Base-by-base conservation (phyloP, 495 filamentous ascomycete genomes). In the Penicillium soppii region DNA sequence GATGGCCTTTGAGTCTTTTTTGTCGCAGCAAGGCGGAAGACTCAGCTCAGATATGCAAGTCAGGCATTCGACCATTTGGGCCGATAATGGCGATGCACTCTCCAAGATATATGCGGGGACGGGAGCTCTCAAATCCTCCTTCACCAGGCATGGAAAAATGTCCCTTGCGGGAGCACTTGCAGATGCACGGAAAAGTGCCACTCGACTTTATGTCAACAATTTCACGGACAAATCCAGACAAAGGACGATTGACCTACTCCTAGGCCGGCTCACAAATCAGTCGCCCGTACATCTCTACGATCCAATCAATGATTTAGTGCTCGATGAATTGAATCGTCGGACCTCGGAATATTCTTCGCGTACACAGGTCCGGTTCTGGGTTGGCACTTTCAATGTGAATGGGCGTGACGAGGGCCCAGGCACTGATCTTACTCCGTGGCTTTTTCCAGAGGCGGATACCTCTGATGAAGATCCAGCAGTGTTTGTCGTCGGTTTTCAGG, bases 61-160 rank as follows among this genome's bases (percentile, higher is more conserved):
- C 66, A 77, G 90, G 27, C 94, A 98, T 70, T 90, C 90, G 23
- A 91, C 80, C 50, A 75, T 98, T 2, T 98, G 94, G 94, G 94
- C 94, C n/a, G 94, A 98, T 66, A 97, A 97, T 73, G 94, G 94
- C 23, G 94, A 98, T 75, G 84, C 91, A 12, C 71, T 98, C 20
- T 96, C 91, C 1, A 89, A 90, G 61, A 97, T 97, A 16, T 98
- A 98, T 67, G 95, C 94, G 7, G 94, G 94, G 27, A 98, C 94
- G 7, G 94, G 95, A 1, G 94, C 94, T 42, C 73, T 98, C 32
- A 97, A 96, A 60, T 91, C 90, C 8, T 97, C 92, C 0, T 98
- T 95, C 58, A 98, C 94, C n/a, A 79, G 94, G 37, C 84, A 87
- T 62, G 94, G 94, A 21, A 98, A 97, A 69, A 96, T 95, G 91